A percentile compares a stretch with the other conserved stretches of the same genome.
Conservation (phyloP, 257 asterid species). For the Solanum chiquidenum region DNA sequence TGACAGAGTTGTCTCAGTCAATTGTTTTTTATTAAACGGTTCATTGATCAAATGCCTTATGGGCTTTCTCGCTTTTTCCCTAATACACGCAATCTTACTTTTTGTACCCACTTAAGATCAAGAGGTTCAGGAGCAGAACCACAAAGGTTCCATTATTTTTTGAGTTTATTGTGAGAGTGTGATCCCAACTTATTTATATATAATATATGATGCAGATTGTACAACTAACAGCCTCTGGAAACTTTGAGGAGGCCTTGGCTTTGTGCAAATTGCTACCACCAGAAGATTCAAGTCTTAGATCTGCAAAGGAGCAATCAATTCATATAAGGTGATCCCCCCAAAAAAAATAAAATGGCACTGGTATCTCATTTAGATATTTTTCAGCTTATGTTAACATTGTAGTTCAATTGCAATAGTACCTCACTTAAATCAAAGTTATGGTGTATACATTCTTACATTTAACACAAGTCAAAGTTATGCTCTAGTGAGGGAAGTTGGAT, state of each 20-base stretch:
- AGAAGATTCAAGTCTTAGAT: conserved; percentile 91
- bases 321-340: conserved; percentile 59
- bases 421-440: neutral
- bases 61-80: neutral
- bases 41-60: neutral
- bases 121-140: neutral
- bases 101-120: neutral
- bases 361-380: neutral
- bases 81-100: neutral
- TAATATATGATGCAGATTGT: conserved; percentile 59
- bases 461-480: neutral
- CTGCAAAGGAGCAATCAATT: conserved; percentile 96
- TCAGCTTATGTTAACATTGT: neutral
- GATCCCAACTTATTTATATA: conserved; percentile 8
- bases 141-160: neutral
- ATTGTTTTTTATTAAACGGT: neutral
- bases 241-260: conserved; percentile 98
- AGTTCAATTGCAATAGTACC: neutral
- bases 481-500: neutral
- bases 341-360: too few species aligned
- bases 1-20: neutral
- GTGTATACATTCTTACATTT: neutral
- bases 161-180: neutral
- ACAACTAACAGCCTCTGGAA: conserved; percentile 94
- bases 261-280: conserved; percentile 95